These are phyloP conservation scores for barrel medic (Medicago truncatula) DNA, from an alignment of 306 rosid species.

Conservation along the genomic window DNA sequence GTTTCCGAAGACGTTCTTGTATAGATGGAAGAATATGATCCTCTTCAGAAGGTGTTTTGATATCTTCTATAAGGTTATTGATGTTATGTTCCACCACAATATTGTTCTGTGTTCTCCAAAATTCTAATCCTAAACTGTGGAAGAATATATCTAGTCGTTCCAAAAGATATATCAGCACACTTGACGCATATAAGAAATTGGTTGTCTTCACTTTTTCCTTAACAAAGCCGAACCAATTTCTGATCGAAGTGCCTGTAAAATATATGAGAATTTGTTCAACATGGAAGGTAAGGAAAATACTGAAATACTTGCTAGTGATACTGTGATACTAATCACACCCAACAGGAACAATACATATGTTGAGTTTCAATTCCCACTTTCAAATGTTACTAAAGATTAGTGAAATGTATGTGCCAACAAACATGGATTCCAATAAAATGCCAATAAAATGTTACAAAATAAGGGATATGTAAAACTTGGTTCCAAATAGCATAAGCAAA, in stretches of 20 bases:
- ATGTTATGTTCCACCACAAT: conserved; percentile 45
- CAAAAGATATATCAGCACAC: conserved; percentile 56
- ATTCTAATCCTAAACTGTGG: conserved; percentile 53
- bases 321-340: too few species aligned
- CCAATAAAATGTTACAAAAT: neutral
- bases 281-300: conserved; percentile 6
- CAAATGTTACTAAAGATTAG: neutral
- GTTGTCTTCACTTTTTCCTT: conserved; percentile 63
- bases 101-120: conserved; percentile 68
- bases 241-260: conserved; percentile 58
- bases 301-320: neutral
- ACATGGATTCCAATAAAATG: conserved; percentile 8
- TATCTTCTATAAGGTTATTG: conserved; percentile 49
- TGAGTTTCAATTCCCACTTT: neutral
- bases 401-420: too few species aligned
- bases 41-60: conserved; percentile 56
- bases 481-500: too few species aligned
- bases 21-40: conserved; percentile 65
- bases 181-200: conserved; percentile 45
- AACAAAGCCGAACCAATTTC: conserved; percentile 48
- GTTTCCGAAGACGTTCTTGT: conserved; percentile 74
- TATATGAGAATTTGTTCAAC: conserved; percentile 14
- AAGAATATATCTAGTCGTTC: conserved; percentile 59
- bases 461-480: neutral
- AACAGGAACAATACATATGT: too few species aligned